Percentiles rank a stretch among this genome's conserved stretches.
Evolutionary conservation across 257 asterid species (phyloP).

Genomic region (Rehmannia glutinosa): DNA sequence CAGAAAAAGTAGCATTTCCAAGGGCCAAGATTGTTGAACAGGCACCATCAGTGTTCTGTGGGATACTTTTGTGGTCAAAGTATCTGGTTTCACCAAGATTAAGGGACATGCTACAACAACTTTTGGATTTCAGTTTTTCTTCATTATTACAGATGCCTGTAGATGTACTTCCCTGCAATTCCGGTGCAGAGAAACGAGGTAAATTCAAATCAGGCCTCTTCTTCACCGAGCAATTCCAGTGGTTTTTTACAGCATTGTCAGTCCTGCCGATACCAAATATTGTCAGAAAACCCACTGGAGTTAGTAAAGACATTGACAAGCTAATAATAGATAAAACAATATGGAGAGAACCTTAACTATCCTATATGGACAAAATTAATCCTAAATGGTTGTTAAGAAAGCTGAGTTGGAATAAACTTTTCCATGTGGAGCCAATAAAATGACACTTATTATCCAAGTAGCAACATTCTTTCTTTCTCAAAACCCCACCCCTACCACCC

Average conservation of each 20-base stretch:
- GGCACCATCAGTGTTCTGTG: slow-evolving; percentile 21
- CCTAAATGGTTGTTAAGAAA: too few relatives aligned
- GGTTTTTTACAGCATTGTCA: slow-evolving; percentile 77
- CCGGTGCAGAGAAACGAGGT: slow-evolving; percentile 29
- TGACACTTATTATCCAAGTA: too few relatives aligned
- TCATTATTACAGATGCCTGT: slow-evolving; percentile 15
- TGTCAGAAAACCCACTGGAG: not conserved
- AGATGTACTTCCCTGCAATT: slow-evolving; percentile 20
- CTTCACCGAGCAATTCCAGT: slow-evolving; percentile 70
- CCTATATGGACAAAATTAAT: too few relatives aligned
- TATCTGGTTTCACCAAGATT: too few relatives aligned
- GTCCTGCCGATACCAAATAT: slow-evolving; percentile 41
- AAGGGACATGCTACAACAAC: too few relatives aligned
- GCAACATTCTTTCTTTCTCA: too few relatives aligned
- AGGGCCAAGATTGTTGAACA: slow-evolving; percentile 43
- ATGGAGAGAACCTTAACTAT: too few relatives aligned
- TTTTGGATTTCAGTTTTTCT: slow-evolving; percentile 23
- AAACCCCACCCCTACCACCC: too few relatives aligned
- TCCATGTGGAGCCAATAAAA: too few relatives aligned
- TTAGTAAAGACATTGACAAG: too few relatives aligned
- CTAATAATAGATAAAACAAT: too few relatives aligned
- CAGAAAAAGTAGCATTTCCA: slow-evolving; percentile 12
- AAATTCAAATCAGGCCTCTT: slow-evolving; percentile 48
- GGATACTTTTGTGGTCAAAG: slow-evolving; percentile 19
- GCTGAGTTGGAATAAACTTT: too few relatives aligned